phyloP scores from a whole-genome alignment of 1,139 yeast genomes.

The Taphrina communis region DNA sequence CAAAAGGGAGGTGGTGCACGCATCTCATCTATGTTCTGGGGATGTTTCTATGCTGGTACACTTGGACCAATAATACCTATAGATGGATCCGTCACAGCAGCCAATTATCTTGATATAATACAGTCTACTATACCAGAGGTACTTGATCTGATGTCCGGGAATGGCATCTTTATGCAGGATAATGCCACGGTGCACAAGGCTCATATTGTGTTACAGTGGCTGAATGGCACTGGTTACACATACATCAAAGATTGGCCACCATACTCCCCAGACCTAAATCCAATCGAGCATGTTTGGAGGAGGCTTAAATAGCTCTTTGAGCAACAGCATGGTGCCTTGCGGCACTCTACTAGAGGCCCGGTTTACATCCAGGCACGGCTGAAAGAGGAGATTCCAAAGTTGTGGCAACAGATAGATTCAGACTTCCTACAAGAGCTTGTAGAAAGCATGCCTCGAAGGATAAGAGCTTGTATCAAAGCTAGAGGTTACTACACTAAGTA shows the following conservation, averaged over 20 bases:
- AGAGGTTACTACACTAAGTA: background rate
- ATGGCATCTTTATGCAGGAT: conserved; percentile 6
- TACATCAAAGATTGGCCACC: no score
- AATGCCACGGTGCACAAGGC: conserved; percentile 12
- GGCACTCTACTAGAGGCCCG: conserved; percentile 11
- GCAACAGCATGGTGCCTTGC: conserved; percentile 9
- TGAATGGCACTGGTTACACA: no score
- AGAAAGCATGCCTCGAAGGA: conserved; percentile 4
- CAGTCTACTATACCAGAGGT: conserved; percentile 7
- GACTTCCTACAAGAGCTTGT: background rate
- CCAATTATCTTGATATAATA: conserved; percentile 6
- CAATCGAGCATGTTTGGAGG: no score
- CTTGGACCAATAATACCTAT: conserved; percentile 6
- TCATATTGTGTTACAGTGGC: background rate
- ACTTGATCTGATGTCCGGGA: conserved; percentile 6
- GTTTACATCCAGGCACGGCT: background rate
- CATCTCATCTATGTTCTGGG: conserved; percentile 10
- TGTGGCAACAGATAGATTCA: no score
- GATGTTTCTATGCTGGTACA: conserved; percentile 7
- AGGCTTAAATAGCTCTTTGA: conserved; percentile 1
- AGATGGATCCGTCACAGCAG: background rate
- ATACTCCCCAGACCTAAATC: no score
- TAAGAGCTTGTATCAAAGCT: conserved; percentile 6
- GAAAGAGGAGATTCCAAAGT: no score
- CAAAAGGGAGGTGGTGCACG: conserved; percentile 12